A percentile compares a stretch with the other conserved stretches of the same genome.
These are phyloP conservation scores for Pleurotus platypus DNA, from an alignment of 768 basidiomycete genomes.

Conservation along the genomic window DNA sequence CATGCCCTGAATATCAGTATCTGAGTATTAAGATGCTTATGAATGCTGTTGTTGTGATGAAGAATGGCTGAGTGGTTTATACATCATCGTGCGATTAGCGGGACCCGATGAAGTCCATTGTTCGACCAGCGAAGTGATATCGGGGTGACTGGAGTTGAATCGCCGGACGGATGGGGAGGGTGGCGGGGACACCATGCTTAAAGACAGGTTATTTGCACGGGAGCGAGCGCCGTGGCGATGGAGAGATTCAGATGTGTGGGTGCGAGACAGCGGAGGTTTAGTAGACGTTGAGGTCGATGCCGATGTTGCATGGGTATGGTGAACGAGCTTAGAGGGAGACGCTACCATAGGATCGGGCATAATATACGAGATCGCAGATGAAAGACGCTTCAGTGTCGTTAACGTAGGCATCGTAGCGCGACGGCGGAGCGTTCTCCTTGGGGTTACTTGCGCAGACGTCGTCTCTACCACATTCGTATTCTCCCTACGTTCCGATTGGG, in stretches of 20 bases:
- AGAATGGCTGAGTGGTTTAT: constrained; percentile 22
- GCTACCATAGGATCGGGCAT: constrained; percentile 14
- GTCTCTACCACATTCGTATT: constrained; percentile 18
- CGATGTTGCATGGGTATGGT: too few relatives aligned
- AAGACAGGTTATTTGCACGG: constrained; percentile 16
- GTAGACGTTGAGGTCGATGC: neutral
- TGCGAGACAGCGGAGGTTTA: neutral
- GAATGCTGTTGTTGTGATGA: neutral
- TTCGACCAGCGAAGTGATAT: constrained; percentile 55
- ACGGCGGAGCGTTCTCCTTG: neutral
- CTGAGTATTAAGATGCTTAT: neutral
- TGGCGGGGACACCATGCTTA: constrained; percentile 31
- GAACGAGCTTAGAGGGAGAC: constrained; percentile 8
- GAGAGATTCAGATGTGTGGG: neutral
- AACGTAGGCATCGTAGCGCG: constrained; percentile 16
- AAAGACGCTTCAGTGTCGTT: constrained; percentile 22
- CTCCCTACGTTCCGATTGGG: constrained; percentile 15
- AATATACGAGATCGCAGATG: constrained; percentile 30
- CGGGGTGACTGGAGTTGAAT: constrained; percentile 49
- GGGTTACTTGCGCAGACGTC: constrained; percentile 9
- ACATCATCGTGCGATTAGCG: constrained; percentile 53
- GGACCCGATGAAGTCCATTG: constrained; percentile 57
- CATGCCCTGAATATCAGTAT: too few relatives aligned
- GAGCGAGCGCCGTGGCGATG: constrained; percentile 10
- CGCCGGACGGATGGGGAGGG: constrained; percentile 49